Conservation (phyloP, 352 stramenopile species). For the Globisporangium uncinulatum region DNA sequence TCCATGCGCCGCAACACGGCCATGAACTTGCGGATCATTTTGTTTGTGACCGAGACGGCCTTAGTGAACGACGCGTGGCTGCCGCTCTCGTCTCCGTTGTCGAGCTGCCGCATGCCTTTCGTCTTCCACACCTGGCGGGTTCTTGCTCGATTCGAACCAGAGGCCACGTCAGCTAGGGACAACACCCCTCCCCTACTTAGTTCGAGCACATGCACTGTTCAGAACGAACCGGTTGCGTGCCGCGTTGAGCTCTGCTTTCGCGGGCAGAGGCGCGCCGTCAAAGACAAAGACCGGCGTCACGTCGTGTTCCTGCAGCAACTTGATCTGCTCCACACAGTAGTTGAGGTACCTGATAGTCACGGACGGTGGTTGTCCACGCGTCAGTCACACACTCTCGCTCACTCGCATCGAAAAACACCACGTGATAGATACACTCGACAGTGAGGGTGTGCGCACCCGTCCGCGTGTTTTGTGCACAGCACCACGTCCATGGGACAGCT, state of each 20-base stretch:
- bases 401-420: neutral
- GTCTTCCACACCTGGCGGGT: constrained; percentile 31
- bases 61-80: constrained; percentile 34
- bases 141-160: constrained; percentile 15
- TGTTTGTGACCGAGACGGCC: constrained; percentile 59
- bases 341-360: constrained; percentile 56
- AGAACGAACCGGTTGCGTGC: constrained; percentile 32
- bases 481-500: constrained; percentile 84
- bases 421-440: neutral
- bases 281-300: constrained; percentile 92
- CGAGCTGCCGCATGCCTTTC: constrained; percentile 28
- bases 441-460: constrained; percentile 25
- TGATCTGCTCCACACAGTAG: constrained; percentile 86
- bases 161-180: neutral
- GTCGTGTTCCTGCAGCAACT: constrained; percentile 75
- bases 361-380: no score
- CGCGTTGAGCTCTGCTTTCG: constrained; percentile 71
- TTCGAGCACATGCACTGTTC: neutral
- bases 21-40: constrained; percentile 72
- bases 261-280: constrained; percentile 88
- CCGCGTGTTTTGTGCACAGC: constrained; percentile 31
- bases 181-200: neutral
- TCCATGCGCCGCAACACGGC: constrained; percentile 48
- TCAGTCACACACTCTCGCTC: neutral
- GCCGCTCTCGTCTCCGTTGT: constrained; percentile 17